Evolutionary conservation across 129 eudicot species (phyloP).

Genomic region (Saussurea involucrata): DNA sequence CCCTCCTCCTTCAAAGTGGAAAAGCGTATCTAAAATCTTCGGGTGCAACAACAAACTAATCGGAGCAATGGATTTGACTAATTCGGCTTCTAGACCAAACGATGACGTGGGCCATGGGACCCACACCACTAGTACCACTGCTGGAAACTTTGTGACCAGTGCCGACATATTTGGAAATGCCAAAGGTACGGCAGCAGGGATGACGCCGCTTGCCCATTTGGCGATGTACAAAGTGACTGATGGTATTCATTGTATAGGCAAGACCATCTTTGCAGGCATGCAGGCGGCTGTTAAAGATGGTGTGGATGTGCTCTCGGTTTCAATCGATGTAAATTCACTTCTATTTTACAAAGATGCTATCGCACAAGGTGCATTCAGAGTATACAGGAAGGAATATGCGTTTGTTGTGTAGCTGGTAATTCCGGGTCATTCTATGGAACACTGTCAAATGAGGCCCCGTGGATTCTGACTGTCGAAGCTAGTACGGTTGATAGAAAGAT

Average conservation of each 20-base stretch:
- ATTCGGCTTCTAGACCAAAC: slow-evolving; percentile 3
- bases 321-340: slow-evolving; percentile 28
- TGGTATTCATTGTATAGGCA: slow-evolving; percentile 7
- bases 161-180: slow-evolving; percentile 37
- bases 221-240: slow-evolving; percentile 43
- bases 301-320: slow-evolving; percentile 35
- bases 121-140: slow-evolving; percentile 39
- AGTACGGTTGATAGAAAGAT: slow-evolving; percentile 33
- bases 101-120: slow-evolving; percentile 43
- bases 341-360: slow-evolving; percentile 33
- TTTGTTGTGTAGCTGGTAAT: slow-evolving; percentile 34
- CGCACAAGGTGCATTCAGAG: slow-evolving; percentile 29
- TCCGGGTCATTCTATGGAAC: slow-evolving; percentile 24
- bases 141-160: slow-evolving; percentile 27
- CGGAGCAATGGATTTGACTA: slow-evolving; percentile 27
- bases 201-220: slow-evolving; percentile 36
- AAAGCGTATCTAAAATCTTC: slow-evolving; percentile 16
- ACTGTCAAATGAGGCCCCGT: slow-evolving; percentile 36
- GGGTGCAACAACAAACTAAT: slow-evolving; percentile 35
- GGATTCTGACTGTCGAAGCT: slow-evolving; percentile 41
- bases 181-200: slow-evolving; percentile 35
- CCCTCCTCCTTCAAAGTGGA: slow-evolving; percentile 32
- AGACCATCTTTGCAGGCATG: slow-evolving; percentile 35
- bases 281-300: slow-evolving; percentile 37
- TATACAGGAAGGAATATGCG: slow-evolving; percentile 33